Base-by-base conservation (phyloP, 805 yeast species). In the Schizosaccharomyces osmophilus region DNA sequence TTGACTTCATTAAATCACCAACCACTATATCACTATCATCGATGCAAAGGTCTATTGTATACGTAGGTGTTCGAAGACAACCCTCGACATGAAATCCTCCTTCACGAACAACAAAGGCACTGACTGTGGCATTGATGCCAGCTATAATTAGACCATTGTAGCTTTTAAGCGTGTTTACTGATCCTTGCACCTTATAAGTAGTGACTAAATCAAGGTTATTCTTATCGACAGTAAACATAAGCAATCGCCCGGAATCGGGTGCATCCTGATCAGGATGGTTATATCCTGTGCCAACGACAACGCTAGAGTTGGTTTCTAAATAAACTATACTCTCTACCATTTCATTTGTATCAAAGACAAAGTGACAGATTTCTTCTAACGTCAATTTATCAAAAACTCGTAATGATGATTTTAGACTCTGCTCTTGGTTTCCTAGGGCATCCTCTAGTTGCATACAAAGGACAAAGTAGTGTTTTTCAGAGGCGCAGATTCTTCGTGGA, bases 1-100 rank as follows among this genome's bases (percentile, higher is more conserved):
- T 64, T 31, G 63, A 60, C 59, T 65, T 65, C 65, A 65, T 65
- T 48, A 65, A 55, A 54, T 65, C 67, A 9, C 66, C 67, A 3
- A 65, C 62, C 24, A 65, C 48, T 17, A 65, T 63, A 36, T 45
- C 36, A 29, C 24, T 29, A 22, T 51, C 19, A 24, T 22, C n/a
- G 22, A 29, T 17, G 17, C 31, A 22, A 24, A 51, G 22, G 39
- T 51, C 36, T 22, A 57, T 19, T 11, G 29, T 29, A 19, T 57
- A 57, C 15, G 60, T 57, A 26, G 48, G 48, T n/a, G 48, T 57
- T 17, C 48, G 26, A 22, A 36, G 31, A 22, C 29, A 19, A 36
- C 29, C 29, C 13, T n/a, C 45, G 15, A 41, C 60, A 1, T 22
- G 48, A 8, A 57, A 15, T 4, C 22, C 19, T 8, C 39, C 42